Conservation (phyloP, 2,329 filamentous ascomycete genomes). For the Leptodontidium sp. region DNA sequence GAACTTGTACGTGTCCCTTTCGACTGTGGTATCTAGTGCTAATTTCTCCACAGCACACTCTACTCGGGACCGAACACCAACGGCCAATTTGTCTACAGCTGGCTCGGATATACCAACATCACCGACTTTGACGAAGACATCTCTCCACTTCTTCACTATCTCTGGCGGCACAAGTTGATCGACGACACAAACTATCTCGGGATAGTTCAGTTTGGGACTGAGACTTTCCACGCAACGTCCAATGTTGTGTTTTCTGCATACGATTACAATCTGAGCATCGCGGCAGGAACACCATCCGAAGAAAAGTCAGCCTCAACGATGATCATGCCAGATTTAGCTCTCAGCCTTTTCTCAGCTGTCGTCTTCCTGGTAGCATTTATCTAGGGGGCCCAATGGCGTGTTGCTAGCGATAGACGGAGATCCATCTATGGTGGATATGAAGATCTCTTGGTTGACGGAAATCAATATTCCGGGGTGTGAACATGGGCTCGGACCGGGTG, state of each 20-base stretch:
- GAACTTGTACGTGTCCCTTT: constrained; percentile 24
- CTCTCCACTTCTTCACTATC: constrained; percentile 26
- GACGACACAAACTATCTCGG: constrained; percentile 25
- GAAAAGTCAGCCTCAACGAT: neutral
- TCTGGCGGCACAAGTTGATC: constrained; percentile 22
- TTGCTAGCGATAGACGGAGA: too few species aligned
- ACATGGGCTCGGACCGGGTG: too few species aligned
- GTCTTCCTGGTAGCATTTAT: too few species aligned
- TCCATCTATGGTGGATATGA: too few species aligned
- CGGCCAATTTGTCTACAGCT: constrained; percentile 29
- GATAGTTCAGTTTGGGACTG: constrained; percentile 27
- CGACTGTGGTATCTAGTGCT: neutral
- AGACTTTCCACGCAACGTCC: constrained; percentile 26
- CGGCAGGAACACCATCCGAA: constrained; percentile 1
- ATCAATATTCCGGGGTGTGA: too few species aligned
- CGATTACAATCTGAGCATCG: constrained; percentile 25
- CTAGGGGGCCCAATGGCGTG: too few species aligned
- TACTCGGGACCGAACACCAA: constrained; percentile 27
- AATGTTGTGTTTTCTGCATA: constrained; percentile 28
- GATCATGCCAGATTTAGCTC: neutral
- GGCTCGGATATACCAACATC: constrained; percentile 21
- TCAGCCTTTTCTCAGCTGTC: neutral
- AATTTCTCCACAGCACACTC: constrained; percentile 18
- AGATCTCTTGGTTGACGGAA: too few species aligned
- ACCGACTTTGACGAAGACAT: constrained; percentile 24